Evolutionary conservation across 176 grass and related monocot species (phyloP).

Genomic region (Cocos nucifera): DNA sequence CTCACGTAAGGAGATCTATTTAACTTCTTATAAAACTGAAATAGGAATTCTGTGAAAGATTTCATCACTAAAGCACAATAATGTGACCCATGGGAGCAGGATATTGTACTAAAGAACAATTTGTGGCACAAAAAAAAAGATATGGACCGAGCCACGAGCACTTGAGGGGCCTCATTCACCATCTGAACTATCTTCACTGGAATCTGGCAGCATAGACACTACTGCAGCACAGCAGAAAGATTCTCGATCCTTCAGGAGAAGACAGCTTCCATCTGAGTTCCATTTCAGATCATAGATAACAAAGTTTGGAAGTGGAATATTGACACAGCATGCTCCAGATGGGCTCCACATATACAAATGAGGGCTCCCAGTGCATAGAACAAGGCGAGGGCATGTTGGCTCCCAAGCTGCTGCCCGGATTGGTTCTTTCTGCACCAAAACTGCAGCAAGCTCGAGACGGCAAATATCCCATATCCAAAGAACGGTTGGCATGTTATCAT

Average conservation of each 20-base stretch:
- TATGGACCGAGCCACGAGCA: too few species aligned
- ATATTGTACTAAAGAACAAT: too few species aligned
- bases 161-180: not conserved
- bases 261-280: slow-evolving; percentile 57
- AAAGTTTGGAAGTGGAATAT: slow-evolving; percentile 60
- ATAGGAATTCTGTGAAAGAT: too few species aligned
- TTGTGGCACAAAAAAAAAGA: too few species aligned
- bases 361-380: slow-evolving; percentile 64
- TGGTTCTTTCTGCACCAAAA: slow-evolving; percentile 89
- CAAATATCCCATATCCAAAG: slow-evolving; percentile 99
- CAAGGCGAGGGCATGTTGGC: slow-evolving; percentile 45
- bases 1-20: too few species aligned
- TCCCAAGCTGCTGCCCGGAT: slow-evolving; percentile 85
- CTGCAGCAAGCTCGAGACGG: slow-evolving; percentile 64
- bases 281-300: slow-evolving; percentile 73
- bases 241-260: slow-evolving; percentile 80
- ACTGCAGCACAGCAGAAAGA: slow-evolving; percentile 74
- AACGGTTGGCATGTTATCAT: slow-evolving; percentile 72
- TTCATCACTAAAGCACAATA: too few species aligned
- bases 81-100: too few species aligned
- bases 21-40: too few species aligned
- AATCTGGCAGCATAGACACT: slow-evolving; percentile 37
- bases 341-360: slow-evolving; percentile 88
- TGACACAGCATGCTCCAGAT: slow-evolving; percentile 62
- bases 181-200: slow-evolving; percentile 9